Percentiles rank a stretch among this genome's conserved stretches.
Conservation (phyloP, 345 rosid genomes). For the Eucalyptus guilfoylei region DNA sequence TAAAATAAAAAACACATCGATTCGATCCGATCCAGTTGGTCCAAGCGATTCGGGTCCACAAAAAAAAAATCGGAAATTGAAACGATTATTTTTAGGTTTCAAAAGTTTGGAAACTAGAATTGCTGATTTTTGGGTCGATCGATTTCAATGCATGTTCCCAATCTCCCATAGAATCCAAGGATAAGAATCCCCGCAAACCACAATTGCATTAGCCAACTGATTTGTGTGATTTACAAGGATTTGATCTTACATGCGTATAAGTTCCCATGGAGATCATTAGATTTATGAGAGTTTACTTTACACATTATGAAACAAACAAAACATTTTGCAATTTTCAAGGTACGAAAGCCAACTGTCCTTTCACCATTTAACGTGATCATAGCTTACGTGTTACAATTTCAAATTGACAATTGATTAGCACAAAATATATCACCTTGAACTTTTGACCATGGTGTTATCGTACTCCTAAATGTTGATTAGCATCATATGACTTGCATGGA, state of each 20-base stretch:
- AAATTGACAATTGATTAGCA: neutral
- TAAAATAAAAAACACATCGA: neutral
- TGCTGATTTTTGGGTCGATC: too few relatives aligned
- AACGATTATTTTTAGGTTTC: neutral
- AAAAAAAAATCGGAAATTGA: neutral
- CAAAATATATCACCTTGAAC: neutral
- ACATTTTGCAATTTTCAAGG: neutral
- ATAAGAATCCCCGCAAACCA: neutral
- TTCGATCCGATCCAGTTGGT: rapidly evolving
- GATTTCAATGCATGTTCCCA: neutral
- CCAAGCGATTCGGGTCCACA: neutral
- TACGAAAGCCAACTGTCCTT: neutral
- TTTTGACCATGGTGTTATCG: neutral
- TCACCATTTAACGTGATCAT: neutral
- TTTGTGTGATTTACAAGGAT: neutral
- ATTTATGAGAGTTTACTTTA: neutral
- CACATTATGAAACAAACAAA: neutral
- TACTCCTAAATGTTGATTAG: neutral
- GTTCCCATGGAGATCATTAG: neutral
- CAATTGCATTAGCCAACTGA: neutral
- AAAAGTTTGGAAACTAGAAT: neutral
- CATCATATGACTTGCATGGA: neutral
- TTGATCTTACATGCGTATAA: neutral
- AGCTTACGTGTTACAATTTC: neutral
- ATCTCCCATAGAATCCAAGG: neutral